phyloP scores from a whole-genome alignment of 1,139 yeast genomes.

The Suhomyces bokatorum region DNA sequence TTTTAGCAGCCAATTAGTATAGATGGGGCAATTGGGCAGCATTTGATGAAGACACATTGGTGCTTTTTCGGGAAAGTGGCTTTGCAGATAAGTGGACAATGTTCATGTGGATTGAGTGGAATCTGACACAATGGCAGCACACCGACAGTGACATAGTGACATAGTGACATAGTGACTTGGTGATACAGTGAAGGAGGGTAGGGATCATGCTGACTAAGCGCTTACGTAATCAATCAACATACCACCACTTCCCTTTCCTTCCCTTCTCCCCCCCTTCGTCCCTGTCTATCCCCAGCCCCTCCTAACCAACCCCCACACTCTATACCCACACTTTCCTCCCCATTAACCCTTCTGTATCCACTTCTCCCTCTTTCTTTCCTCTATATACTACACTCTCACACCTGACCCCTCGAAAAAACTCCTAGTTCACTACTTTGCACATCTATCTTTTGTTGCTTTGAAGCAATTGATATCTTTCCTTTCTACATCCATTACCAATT shows the following conservation, averaged over 20 bases:
- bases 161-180: too few relatives aligned
- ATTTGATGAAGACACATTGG: too few relatives aligned
- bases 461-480: slow-evolving; percentile 1
- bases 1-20: too few relatives aligned
- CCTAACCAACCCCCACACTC: background rate
- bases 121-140: too few relatives aligned
- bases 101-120: too few relatives aligned
- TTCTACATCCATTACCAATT: background rate
- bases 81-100: too few relatives aligned
- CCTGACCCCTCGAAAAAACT: slow-evolving; percentile 7
- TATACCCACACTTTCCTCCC: background rate
- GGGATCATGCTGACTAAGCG: background rate
- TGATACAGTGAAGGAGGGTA: too few relatives aligned
- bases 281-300: background rate
- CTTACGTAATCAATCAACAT: background rate
- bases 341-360: background rate
- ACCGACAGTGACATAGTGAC: too few relatives aligned
- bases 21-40: too few relatives aligned
- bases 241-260: background rate
- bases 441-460: slow-evolving; percentile 1
- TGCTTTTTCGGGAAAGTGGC: too few relatives aligned
- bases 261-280: background rate
- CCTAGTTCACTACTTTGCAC: background rate
- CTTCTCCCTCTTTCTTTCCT: background rate
- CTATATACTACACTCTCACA: slow-evolving; percentile 1